These are phyloP conservation scores for Rachicladosporium sp. DNA, from an alignment of 2,329 filamentous ascomycete species.

Conservation along the genomic window DNA sequence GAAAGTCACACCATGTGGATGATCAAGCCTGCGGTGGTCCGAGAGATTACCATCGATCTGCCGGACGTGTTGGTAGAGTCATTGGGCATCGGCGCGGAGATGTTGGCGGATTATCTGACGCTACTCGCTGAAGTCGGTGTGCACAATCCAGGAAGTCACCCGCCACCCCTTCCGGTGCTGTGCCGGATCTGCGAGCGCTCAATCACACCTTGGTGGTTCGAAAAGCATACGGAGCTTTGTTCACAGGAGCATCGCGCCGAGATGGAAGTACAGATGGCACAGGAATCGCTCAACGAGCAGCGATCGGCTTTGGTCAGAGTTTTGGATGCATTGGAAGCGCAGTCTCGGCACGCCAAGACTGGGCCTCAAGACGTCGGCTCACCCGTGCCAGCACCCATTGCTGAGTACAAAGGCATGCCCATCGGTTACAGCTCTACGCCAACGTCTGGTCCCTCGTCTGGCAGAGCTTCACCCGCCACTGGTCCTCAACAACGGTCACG, in stretches of 20 bases:
- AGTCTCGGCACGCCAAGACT: constrained; percentile 49
- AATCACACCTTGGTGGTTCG: constrained; percentile 98
- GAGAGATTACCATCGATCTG: constrained; percentile 92
- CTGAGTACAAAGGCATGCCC: constrained; percentile 77
- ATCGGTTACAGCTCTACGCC: constrained; percentile 63
- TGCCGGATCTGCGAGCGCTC: constrained; percentile 96
- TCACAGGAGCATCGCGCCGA: constrained; percentile 92
- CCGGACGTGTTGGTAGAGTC: constrained; percentile 82
- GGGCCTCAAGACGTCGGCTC: constrained; percentile 39
- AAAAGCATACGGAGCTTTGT: constrained; percentile 95
- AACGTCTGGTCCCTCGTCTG: constrained; percentile 54
- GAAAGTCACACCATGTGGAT: constrained; percentile 99
- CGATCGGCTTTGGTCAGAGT: constrained; percentile 91
- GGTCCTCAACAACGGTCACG: constrained; percentile 49
- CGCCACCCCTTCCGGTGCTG: constrained; percentile 71
- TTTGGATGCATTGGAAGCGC: constrained; percentile 77
- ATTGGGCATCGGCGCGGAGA: constrained; percentile 84
- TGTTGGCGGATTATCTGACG: constrained; percentile 87
- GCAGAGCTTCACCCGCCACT: constrained; percentile 57
- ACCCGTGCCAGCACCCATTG: constrained; percentile 24
- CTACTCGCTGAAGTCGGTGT: constrained; percentile 72
- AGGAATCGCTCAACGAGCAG: constrained; percentile 85
- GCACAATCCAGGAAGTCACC: constrained; percentile 61
- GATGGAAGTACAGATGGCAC: constrained; percentile 93
- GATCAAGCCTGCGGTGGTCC: constrained; percentile 79